Percentiles rank a stretch among this genome's conserved stretches.
These are phyloP conservation scores for Stylosanthes scabra DNA, from an alignment of 331 rosid genomes.

Conservation along the genomic window DNA sequence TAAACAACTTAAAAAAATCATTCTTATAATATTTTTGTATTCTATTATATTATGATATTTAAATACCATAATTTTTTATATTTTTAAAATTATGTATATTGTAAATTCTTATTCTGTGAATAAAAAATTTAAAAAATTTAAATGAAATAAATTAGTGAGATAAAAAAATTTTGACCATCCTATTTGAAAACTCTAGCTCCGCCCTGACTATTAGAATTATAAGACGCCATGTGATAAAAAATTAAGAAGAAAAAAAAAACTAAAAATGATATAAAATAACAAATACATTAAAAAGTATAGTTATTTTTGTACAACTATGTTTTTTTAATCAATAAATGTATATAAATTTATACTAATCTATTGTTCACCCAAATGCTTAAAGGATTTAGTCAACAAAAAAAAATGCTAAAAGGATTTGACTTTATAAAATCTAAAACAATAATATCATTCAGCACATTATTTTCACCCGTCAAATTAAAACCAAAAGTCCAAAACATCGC, in stretches of 20 bases:
- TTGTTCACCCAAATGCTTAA: background rate
- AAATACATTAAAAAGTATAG: background rate
- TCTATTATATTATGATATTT: no score
- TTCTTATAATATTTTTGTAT: no score
- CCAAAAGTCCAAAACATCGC: background rate
- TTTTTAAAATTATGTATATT: no score
- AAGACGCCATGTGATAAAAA: background rate
- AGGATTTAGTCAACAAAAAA: no score
- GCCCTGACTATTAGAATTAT: background rate
- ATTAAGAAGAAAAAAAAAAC: background rate
- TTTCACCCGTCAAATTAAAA: slow-evolving; percentile 15
- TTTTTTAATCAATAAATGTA: background rate
- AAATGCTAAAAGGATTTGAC: background rate
- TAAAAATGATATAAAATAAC: background rate
- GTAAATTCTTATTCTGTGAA: no score
- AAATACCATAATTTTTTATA: no score
- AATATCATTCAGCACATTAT: background rate
- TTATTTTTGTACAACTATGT: background rate
- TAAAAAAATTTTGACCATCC: no score
- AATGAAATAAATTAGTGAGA: no score
- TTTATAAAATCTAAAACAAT: background rate
- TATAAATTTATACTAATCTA: background rate
- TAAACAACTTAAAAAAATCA: no score
- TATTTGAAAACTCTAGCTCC: no score
- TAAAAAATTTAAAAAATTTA: no score